Evolutionary conservation across 2,329 filamentous ascomycete species (phyloP).

Genomic region (Penicillium digitatum): DNA sequence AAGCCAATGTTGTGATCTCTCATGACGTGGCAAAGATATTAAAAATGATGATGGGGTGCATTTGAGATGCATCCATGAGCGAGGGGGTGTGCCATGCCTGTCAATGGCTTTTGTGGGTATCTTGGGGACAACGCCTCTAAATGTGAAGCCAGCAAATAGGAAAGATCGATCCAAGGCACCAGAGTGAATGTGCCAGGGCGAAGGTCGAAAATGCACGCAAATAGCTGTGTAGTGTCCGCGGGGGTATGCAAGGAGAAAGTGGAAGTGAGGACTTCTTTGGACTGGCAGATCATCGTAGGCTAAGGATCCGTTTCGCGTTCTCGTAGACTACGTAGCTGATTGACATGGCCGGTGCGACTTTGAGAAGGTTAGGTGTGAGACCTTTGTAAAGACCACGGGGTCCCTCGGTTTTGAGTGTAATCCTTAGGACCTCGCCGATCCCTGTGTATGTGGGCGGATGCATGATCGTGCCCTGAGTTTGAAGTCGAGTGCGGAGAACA

Average conservation of each 20-base stretch:
- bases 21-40: not conserved
- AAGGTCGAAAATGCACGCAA: not conserved
- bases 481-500: constrained; percentile 81
- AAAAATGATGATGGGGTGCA: constrained; percentile 2
- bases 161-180: not conserved
- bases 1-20: not conserved
- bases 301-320: constrained; percentile 73
- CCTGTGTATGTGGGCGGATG: constrained; percentile 88
- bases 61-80: constrained; percentile 13
- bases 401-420: constrained; percentile 80
- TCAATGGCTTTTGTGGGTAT: constrained; percentile 31
- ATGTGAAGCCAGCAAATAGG: constrained; percentile 1
- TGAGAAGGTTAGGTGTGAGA: constrained; percentile 88
- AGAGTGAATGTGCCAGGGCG: not conserved
- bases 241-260: not conserved
- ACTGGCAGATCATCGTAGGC: constrained; percentile 38
- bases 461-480: constrained; percentile 90
- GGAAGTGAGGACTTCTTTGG: not conserved
- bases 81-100: constrained; percentile 11
- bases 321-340: constrained; percentile 95
- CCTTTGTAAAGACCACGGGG: constrained; percentile 87
- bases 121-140: constrained; percentile 24
- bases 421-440: constrained; percentile 80
- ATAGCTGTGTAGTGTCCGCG: not conserved
- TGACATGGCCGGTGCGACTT: constrained; percentile 91